phyloP scores from a whole-genome alignment of 148 eudicot species.

The Fallopia convolvulus region DNA sequence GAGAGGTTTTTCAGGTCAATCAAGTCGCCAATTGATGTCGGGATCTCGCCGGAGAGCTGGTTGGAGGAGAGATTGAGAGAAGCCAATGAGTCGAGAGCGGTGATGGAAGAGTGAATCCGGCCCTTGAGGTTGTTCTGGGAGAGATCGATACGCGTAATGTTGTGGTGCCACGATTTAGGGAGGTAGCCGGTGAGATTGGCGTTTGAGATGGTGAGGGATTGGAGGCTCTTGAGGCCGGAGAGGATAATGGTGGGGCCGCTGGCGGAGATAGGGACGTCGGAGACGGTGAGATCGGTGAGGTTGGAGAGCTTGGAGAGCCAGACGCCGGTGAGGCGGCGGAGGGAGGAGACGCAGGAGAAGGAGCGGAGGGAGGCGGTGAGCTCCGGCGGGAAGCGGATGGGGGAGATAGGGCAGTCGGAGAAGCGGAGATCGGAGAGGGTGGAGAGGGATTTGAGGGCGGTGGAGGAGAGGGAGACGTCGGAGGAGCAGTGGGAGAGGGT shows the following conservation, averaged over 20 bases:
- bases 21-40: conserved; percentile 56
- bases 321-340: conserved; percentile 26
- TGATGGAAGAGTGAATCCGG: conserved; percentile 38
- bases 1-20: conserved; percentile 37
- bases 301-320: conserved; percentile 31
- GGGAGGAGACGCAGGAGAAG: conserved; percentile 31
- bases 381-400: conserved; percentile 20
- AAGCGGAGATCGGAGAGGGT: conserved; percentile 40
- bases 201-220: conserved; percentile 32
- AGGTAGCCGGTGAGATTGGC: conserved; percentile 54
- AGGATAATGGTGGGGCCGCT: conserved; percentile 50
- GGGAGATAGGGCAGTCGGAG: conserved; percentile 39
- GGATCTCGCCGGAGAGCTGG: conserved; percentile 41
- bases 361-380: conserved; percentile 28
- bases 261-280: conserved; percentile 33
- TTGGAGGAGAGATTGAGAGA: conserved; percentile 58
- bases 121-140: conserved; percentile 56
- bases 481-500: conserved; percentile 43
- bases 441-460: conserved; percentile 62
- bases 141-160: conserved; percentile 49
- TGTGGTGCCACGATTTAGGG: conserved; percentile 55
- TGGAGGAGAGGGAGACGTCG: conserved; percentile 41
- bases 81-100: conserved; percentile 33
- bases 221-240: conserved; percentile 21
- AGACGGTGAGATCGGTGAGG: conserved; percentile 38